Evolutionary conservation across 768 basidiomycete genomes (phyloP).

Genomic region (Tubosaeta sp.): DNA sequence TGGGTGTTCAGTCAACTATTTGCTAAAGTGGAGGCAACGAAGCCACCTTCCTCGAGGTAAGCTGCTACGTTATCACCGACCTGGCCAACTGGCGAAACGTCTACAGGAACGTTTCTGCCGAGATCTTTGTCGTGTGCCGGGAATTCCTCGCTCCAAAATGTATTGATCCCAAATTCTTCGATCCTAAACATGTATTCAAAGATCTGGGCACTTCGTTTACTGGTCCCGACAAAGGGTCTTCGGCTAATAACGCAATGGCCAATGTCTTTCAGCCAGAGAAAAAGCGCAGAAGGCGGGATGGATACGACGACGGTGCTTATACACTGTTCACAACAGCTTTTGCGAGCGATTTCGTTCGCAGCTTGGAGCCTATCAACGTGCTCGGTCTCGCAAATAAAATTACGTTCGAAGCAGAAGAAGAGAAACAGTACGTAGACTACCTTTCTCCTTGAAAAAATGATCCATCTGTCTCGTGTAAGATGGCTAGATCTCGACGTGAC

Average conservation of each 20-base stretch:
- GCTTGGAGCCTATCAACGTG: conserved; percentile 68
- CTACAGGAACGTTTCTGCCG: conserved; percentile 92
- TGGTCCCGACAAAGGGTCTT: conserved; percentile 48
- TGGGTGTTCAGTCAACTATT: conserved; percentile 99
- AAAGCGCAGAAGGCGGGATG: conserved; percentile 87
- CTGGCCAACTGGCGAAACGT: background rate
- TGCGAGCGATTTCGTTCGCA: conserved; percentile 68
- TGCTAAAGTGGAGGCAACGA: conserved; percentile 95
- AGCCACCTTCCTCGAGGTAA: conserved; percentile 94
- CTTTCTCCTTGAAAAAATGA: background rate
- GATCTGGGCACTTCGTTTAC: conserved; percentile 56
- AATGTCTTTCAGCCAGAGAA: conserved; percentile 98
- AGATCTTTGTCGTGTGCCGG: conserved; percentile 98
- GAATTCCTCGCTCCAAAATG: conserved; percentile 92
- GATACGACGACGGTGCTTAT: conserved; percentile 93
- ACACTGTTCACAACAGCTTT: conserved; percentile 75
- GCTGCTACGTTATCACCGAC: conserved; percentile 9
- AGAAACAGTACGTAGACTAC: conserved; percentile 57
- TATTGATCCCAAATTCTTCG: conserved; percentile 97
- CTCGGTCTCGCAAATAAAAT: conserved; percentile 80
- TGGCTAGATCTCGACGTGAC: conserved; percentile 75
- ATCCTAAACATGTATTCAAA: conserved; percentile 97
- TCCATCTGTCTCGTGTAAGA: conserved; percentile 33
- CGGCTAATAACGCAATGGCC: conserved; percentile 66
- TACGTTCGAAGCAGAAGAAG: conserved; percentile 74